phyloP scores from a whole-genome alignment of 768 basidiomycete species.

The Mycena alexandri region DNA sequence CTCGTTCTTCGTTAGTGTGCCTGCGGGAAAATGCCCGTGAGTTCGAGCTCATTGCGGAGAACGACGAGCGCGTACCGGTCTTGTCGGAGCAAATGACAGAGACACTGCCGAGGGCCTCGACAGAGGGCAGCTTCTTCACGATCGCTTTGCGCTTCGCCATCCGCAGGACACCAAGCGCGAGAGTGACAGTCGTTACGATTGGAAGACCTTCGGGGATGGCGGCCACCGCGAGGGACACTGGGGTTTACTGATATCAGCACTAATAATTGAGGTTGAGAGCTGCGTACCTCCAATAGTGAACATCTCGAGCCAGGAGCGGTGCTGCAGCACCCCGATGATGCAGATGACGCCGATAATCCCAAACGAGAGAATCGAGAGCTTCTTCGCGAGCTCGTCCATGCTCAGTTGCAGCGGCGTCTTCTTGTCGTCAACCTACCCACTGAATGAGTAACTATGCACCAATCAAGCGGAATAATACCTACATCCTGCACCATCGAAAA shows the following conservation, averaged over 20 bases:
- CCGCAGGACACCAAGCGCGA: slow-evolving; percentile 92
- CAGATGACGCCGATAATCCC: slow-evolving; percentile 95
- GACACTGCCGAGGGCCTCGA: slow-evolving; percentile 93
- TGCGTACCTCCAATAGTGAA: slow-evolving; percentile 95
- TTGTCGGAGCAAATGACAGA: slow-evolving; percentile 99
- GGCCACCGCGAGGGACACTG: slow-evolving; percentile 97
- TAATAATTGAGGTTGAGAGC: background rate
- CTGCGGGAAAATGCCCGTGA: slow-evolving; percentile 49
- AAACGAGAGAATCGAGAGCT: slow-evolving; percentile 90
- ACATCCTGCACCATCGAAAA: slow-evolving; percentile 99
- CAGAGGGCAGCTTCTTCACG: slow-evolving; percentile 96
- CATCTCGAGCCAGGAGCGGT: slow-evolving; percentile 95
- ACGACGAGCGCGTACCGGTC: slow-evolving; percentile 69
- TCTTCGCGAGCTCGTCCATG: slow-evolving; percentile 97
- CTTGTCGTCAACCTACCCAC: slow-evolving; percentile 76
- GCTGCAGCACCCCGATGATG: slow-evolving; percentile 88
- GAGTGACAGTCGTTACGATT: slow-evolving; percentile 96
- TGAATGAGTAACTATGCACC: background rate
- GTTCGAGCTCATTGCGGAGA: background rate
- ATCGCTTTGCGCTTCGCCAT: slow-evolving; percentile 97
- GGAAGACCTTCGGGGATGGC: slow-evolving; percentile 98
- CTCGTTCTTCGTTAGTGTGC: slow-evolving; percentile 95
- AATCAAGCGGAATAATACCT: slow-evolving; percentile 31
- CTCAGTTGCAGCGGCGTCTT: slow-evolving; percentile 92
- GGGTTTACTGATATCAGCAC: background rate